phyloP scores from a whole-genome alignment of 1,139 yeast species.

The Suhomyces coccinellae region DNA sequence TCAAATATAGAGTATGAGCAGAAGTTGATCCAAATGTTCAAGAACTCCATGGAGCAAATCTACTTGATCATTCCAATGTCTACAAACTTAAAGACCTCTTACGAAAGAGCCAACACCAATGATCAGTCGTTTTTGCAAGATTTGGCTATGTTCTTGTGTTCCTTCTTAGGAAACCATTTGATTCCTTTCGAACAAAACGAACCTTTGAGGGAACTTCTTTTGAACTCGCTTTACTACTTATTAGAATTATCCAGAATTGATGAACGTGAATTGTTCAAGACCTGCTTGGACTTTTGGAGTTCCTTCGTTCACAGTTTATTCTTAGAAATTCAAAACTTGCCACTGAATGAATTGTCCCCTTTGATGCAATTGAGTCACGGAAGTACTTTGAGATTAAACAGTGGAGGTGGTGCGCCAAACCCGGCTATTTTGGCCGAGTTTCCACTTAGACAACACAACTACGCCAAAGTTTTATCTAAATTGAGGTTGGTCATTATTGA shows the following conservation, averaged over 20 bases:
- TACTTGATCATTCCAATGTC: slow-evolving; percentile 69
- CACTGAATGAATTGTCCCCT: slow-evolving; percentile 70
- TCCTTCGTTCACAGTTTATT: slow-evolving; percentile 77
- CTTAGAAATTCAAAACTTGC: slow-evolving; percentile 81
- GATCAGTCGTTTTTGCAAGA: slow-evolving; percentile 96
- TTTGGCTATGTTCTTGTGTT: slow-evolving; percentile 87
- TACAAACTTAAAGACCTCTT: slow-evolving; percentile 72
- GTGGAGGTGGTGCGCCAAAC: slow-evolving; percentile 80
- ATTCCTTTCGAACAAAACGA: slow-evolving; percentile 67
- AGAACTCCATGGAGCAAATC: slow-evolving; percentile 71
- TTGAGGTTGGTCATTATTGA: slow-evolving; percentile 90
- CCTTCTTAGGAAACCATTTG: slow-evolving; percentile 79
- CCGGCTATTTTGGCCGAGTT: slow-evolving; percentile 74
- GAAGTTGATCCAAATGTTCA: slow-evolving; percentile 71
- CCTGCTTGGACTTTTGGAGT: slow-evolving; percentile 93
- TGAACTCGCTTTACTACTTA: slow-evolving; percentile 76
- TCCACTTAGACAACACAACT: slow-evolving; percentile 84
- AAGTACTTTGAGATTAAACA: slow-evolving; percentile 45
- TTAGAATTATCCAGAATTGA: slow-evolving; percentile 87
- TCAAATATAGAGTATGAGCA: slow-evolving; percentile 58
- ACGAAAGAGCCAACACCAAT: slow-evolving; percentile 70
- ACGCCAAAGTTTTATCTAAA: slow-evolving; percentile 71
- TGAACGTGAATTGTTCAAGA: slow-evolving; percentile 93
- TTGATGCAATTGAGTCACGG: slow-evolving; percentile 69
- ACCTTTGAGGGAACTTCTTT: slow-evolving; percentile 56